Base-by-base conservation (phyloP, 106 monocot species). In the Allium cepa region DNA sequence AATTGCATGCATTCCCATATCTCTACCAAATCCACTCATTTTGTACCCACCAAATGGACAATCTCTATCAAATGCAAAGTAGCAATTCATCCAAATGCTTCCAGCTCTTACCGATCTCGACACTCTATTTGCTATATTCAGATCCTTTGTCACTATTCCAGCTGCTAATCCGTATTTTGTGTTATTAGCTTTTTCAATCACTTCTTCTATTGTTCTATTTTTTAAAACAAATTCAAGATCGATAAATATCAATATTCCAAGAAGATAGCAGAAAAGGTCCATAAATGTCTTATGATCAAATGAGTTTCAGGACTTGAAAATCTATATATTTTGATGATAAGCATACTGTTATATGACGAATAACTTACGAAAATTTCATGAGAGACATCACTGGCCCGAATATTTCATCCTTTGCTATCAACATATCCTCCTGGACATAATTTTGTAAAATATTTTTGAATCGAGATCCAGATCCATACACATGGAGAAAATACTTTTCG, bases 21-120 rank as follows among this genome's bases (percentile, higher is more conserved):
- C 82, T 49, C 58, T 82, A 17, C 86, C 82, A 48, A 82, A 82
- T 1, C 85, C 85, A 22, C 85, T 86, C 81, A 86, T 81, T 79
- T 86, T 86, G 58, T 61, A 86, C 1, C 85, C 85, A 9, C 85
- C 85, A 28, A 73, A 86, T 4, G 86, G 86, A 45, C 15, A 17
- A 61, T 76, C 73, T 3, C 1, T 8, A 57, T 82, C 81, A 57
- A 79, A 79, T 8, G 76, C 79, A 28, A 79, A 77, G 76, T 82
- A 82, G 48, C 86, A 86, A 57, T 86, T 86, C 26, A 86, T 75
- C 86, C 86, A 82, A 14, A 86, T 51, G 4, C 26, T 49, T 0
- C 82, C 86, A 0, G 82, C 81, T 1, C 82, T 72, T 7, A 86
- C 62, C 2, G 82, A 86, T 63, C 86, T 76, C 14, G 86, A 76